Evolutionary conservation across 2,329 filamentous ascomycete genomes (phyloP), one percentile per base, ranked within the genome.

Genomic region (Leptographium galeiforme): DNA sequence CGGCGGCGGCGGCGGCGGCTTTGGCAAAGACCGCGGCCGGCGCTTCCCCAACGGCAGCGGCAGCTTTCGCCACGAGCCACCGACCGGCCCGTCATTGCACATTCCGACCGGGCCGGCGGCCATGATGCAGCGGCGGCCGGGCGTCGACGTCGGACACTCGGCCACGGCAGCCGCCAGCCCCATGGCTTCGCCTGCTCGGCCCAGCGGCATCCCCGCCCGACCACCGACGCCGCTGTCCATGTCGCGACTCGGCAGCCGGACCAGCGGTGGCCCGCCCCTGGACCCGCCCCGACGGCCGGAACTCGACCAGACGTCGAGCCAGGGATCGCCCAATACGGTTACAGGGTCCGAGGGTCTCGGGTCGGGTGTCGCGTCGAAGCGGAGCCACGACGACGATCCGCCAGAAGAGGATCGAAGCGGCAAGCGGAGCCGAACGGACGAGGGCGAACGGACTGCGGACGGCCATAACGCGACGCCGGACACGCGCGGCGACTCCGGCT

Each of bases 151-250:
- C 5, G 25, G 25, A 25, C 25, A 25, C 25, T 25, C 25, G 25
- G 25, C 18, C 34, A 36, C 12, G 34, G 16, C 38, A 19, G 40
- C 11, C 14, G 2, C 33, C 10, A 48, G 14, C 14, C 40, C n/a
- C 1, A 33, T 32, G 39, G 11, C 40, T 14, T 16, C 48, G 2
- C 38, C 51, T 4, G 36, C 49, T 10, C 12, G 43, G 13, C 54
- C 54, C 4, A 54, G 48, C 0, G 50, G 56, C 30, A 50, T 58
- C 2, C 58, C 58, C 3, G 48, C 55, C 8, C 57, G 57, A 40
- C 58, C 58, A 11, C 58, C 58, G 1, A 55, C 56, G 3, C 58
- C 58, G 6, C 34, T 59, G 5, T 55, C 56, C 16, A 55, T 55
- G 54, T 32, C 48, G 2, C 40, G 48, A 19, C 25, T 16, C 14